Conservation (phyloP, 1,284 basidiomycete species). For the Naganishia albida region DNA sequence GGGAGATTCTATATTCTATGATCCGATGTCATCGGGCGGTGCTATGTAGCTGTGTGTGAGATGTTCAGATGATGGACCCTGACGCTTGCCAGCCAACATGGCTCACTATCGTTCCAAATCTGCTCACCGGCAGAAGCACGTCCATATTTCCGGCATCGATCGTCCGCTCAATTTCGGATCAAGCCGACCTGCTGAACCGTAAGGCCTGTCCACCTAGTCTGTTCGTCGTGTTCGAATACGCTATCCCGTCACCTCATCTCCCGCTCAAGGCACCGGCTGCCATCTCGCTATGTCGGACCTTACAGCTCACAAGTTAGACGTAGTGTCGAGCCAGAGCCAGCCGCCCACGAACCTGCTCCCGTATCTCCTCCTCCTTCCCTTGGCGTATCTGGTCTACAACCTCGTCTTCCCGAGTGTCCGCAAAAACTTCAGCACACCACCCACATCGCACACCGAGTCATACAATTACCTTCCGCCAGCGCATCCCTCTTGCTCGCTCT, state of each 20-base stretch:
- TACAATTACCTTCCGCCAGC: constrained; percentile 84
- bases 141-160: constrained; percentile 1
- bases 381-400: constrained; percentile 65
- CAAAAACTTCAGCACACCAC: constrained; percentile 40
- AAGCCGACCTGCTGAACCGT: constrained; percentile 1
- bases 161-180: constrained; percentile 1
- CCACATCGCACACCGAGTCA: constrained; percentile 50
- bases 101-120: background rate
- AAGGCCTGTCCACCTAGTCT: too few species aligned
- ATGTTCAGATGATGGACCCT: background rate
- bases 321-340: background rate
- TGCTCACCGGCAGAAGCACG: background rate
- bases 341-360: constrained; percentile 3
- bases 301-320: background rate
- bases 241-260: background rate
- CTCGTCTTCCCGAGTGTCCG: constrained; percentile 68
- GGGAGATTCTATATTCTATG: background rate
- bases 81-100: background rate
- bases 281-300: background rate
- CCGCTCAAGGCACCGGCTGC: background rate
- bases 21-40: background rate
- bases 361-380: constrained; percentile 1
- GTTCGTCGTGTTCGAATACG: too few species aligned
- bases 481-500: constrained; percentile 74
- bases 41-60: too few species aligned